phyloP scores from a whole-genome alignment of 2,329 filamentous ascomycete species.

The Trichoderma atrobrunneum region DNA sequence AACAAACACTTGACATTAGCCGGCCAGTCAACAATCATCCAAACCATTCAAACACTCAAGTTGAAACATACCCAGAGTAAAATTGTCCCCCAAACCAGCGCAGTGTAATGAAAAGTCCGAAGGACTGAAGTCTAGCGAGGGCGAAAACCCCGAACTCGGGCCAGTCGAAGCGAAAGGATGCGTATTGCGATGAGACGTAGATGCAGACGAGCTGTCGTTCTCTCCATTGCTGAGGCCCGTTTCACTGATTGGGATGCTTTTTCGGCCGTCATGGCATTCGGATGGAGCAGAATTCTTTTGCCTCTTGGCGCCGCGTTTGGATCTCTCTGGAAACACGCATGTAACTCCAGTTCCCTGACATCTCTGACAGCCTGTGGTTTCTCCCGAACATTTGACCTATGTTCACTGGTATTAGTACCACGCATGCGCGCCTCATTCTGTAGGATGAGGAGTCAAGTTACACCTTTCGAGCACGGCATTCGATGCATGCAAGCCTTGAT shows the following conservation, averaged over 20 bases:
- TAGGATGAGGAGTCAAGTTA: not conserved
- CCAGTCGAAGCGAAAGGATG: not conserved
- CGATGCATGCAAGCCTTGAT: not conserved
- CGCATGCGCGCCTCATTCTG: not conserved
- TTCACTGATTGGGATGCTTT: not conserved
- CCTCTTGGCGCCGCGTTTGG: conserved; percentile 5
- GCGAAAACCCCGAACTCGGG: not conserved
- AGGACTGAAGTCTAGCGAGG: not conserved
- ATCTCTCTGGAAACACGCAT: conserved; percentile 5
- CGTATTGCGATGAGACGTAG: not conserved
- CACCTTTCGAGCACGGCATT: conserved; percentile 9
- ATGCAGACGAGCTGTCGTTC: not conserved
- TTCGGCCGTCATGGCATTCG: not conserved
- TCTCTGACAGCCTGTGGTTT: conserved; percentile 3
- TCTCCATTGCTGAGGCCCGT: not conserved
- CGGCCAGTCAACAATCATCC: not conserved
- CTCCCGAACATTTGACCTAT: conserved; percentile 12
- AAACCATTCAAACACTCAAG: not conserved
- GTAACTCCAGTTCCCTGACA: not conserved
- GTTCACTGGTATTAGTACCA: not conserved
- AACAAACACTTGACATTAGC: not conserved
- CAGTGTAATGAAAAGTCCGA: conserved; percentile 1
- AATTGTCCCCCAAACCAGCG: not conserved
- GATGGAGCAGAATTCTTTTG: conserved; percentile 1
- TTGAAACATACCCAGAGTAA: not conserved